Evolutionary conservation across 2,329 filamentous ascomycete species (phyloP), one percentile per base, ranked within the genome.

Genomic region (Paecilomyces variotii): DNA sequence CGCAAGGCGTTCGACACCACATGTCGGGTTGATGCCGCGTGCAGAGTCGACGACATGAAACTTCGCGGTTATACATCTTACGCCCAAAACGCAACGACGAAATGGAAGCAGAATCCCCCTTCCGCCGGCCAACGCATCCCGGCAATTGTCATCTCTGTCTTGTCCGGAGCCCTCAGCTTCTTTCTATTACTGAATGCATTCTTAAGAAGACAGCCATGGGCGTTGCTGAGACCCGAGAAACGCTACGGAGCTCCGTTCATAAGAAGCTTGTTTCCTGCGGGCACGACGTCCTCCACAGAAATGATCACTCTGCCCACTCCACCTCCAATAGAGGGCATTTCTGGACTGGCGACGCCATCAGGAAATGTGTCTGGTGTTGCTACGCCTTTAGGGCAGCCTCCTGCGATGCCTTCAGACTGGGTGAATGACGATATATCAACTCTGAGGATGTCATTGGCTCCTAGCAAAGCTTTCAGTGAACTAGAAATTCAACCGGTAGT

Each of bases 61-160:
- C 64, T 76, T 11, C 71, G 74, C 25, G 71, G 70, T 14, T 68
- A 69, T 12, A 69, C 69, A 3, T 52, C 67, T 3, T 72, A 66
- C 45, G 4, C 56, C 3, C 57, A 64, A 14, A 62, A 63, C 14
- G 62, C 67, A 9, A 68, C 63, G 4, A 34, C 61, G 11, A 65
- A 66, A 34, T 74, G 69, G 71, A 69, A 70, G 57, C 70, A 74
- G 57, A 52, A 65, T 25, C 58, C 60, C 1, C 55, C 59, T 10
- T 66, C 66, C 4, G 63, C 54, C 14, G 49, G 34, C 5, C n/a
- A 9, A 1, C 19, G 34, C 14, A 45, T 56, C 10, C 32, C 54
- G 3, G n/a, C 56, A 19, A 53, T 57, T 14, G 9, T 45, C 3
- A 32, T 57, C 19, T 53, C 28, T 9, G 25, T 45, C 7, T 6